A percentile compares a stretch with the other conserved stretches of the same genome.
These are phyloP conservation scores for Achlya hypogyna DNA, from an alignment of 352 stramenopile genomes.

Conservation along the genomic window DNA sequence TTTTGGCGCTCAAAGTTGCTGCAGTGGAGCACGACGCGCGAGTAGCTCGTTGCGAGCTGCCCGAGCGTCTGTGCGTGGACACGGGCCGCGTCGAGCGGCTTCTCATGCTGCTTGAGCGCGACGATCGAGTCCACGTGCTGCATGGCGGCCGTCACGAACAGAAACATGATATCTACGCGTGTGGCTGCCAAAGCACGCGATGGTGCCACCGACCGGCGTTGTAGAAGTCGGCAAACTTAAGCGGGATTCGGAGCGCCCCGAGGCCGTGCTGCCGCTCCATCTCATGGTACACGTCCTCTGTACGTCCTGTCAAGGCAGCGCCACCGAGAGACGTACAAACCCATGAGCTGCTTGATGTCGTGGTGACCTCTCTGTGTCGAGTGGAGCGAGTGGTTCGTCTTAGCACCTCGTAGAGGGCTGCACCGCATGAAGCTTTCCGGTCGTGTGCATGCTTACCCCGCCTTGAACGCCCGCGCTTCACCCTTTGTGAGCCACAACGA, in stretches of 20 bases:
- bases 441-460: neutral
- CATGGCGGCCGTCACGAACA: conserved; percentile 54
- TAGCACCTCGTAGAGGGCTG: neutral
- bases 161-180: conserved; percentile 53
- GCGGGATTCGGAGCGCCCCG: conserved; percentile 42
- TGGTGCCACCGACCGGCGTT: conserved; percentile 27
- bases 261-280: conserved; percentile 42
- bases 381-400: neutral
- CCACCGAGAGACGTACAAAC: neutral
- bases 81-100: conserved; percentile 16
- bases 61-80: neutral
- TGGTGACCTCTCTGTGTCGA: neutral
- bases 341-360: conserved; percentile 20
- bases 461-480: neutral
- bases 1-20: conserved; percentile 81
- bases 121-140: conserved; percentile 57
- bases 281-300: conserved; percentile 60
- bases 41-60: conserved; percentile 44
- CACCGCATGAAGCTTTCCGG: neutral
- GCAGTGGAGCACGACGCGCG: conserved; percentile 63
- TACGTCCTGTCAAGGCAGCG: neutral
- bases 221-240: conserved; percentile 65
- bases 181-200: neutral
- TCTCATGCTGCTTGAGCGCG: conserved; percentile 42
- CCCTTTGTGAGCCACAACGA: neutral